phyloP scores from a whole-genome alignment of 495 filamentous ascomycete species.

The Penicillium alfredii region DNA sequence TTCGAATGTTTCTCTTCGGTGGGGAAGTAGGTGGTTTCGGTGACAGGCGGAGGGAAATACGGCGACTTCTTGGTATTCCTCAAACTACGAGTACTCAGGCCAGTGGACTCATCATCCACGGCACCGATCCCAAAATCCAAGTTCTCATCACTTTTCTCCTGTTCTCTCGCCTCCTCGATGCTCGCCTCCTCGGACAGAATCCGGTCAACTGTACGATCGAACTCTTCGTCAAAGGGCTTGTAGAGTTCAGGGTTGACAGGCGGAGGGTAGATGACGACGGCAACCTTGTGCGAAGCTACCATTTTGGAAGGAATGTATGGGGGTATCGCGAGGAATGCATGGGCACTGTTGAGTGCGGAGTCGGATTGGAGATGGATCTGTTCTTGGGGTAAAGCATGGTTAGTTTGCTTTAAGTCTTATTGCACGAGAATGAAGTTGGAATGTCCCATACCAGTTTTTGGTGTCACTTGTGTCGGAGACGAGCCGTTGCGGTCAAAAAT shows the following conservation, averaged over 20 bases:
- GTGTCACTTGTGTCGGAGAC: no score
- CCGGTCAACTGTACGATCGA: slow-evolving; percentile 13
- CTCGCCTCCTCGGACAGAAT: slow-evolving; percentile 25
- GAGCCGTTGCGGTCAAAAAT: no score
- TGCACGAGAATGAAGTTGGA: no score
- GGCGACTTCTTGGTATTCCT: not conserved
- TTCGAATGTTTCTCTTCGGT: not conserved
- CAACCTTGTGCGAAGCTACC: slow-evolving; percentile 4
- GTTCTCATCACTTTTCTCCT: slow-evolving; percentile 5
- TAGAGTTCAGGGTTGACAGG: slow-evolving; percentile 14
- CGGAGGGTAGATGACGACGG: slow-evolving; percentile 20
- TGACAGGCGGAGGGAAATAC: not conserved
- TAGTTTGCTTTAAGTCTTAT: no score
- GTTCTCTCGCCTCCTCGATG: slow-evolving; percentile 10
- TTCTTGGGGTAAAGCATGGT: no score
- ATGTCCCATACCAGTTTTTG: no score
- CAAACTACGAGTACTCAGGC: not conserved
- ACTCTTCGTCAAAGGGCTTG: slow-evolving; percentile 14
- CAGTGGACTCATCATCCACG: no score
- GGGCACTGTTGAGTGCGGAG: not conserved
- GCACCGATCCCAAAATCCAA: not conserved
- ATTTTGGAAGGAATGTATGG: slow-evolving; percentile 5
- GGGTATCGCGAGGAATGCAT: not conserved
- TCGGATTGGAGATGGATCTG: no score
- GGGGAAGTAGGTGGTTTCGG: not conserved